These are phyloP conservation scores for Spathaspora boniae DNA, from an alignment of 805 yeast species.

Conservation along the genomic window DNA sequence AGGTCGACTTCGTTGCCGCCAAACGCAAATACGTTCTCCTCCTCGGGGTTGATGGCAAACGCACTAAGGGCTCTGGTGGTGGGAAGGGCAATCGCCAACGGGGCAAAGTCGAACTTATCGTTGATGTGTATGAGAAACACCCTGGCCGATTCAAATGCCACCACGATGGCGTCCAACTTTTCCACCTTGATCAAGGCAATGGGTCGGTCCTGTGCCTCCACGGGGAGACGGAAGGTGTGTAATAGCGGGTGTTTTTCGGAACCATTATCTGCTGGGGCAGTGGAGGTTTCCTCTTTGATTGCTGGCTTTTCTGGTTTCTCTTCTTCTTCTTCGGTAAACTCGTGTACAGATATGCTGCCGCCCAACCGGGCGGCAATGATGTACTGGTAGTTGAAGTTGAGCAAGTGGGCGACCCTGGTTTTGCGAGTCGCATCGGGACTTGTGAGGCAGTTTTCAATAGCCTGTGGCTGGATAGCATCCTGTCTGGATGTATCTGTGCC, in stretches of 20 bases:
- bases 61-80: slow-evolving; percentile 46
- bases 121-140: slow-evolving; percentile 38
- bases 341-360: slow-evolving; percentile 42
- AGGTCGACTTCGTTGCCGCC: slow-evolving; percentile 88
- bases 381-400: slow-evolving; percentile 26
- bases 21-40: slow-evolving; percentile 57
- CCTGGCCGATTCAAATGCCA: slow-evolving; percentile 46
- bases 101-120: slow-evolving; percentile 25
- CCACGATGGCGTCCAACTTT: slow-evolving; percentile 28
- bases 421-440: slow-evolving; percentile 24
- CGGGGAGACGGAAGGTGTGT: slow-evolving; percentile 25
- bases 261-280: slow-evolving; percentile 23
- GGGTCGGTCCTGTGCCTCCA: slow-evolving; percentile 21
- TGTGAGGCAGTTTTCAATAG: slow-evolving; percentile 41
- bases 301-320: slow-evolving; percentile 6
- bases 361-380: slow-evolving; percentile 42
- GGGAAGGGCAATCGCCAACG: slow-evolving; percentile 28
- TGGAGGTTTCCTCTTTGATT: slow-evolving; percentile 4
- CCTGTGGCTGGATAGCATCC: slow-evolving; percentile 60
- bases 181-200: slow-evolving; percentile 28
- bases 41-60: slow-evolving; percentile 46
- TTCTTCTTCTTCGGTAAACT: slow-evolving; percentile 23
- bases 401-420: slow-evolving; percentile 34
- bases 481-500: slow-evolving; percentile 81
- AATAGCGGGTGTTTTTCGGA: slow-evolving; percentile 35